Percentiles rank a stretch among this genome's conserved stretches.
These are phyloP conservation scores for Oryza officinalis DNA, from an alignment of 176 grass and related monocot species.

Conservation along the genomic window DNA sequence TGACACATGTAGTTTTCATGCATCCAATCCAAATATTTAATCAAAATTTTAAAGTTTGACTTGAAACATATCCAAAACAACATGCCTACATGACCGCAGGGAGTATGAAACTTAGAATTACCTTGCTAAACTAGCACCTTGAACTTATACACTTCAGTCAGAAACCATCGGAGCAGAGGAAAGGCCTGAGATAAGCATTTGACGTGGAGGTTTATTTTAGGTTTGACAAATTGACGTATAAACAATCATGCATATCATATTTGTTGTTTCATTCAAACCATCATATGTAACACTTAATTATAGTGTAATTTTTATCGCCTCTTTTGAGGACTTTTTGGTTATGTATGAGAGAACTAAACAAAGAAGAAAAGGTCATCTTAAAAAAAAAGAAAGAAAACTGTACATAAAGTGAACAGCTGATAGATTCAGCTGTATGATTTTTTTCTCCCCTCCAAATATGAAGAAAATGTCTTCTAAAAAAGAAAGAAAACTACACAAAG, in stretches of 20 bases:
- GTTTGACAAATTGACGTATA: background rate
- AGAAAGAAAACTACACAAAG: background rate
- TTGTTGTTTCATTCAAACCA: background rate
- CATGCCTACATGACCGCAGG: background rate
- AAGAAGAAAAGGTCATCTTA: background rate
- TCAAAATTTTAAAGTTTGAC: background rate
- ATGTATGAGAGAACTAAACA: background rate
- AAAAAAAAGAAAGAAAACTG: background rate
- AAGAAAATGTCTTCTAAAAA: background rate
- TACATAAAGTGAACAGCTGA: background rate
- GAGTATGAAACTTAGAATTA: background rate
- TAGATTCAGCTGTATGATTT: background rate
- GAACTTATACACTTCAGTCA: background rate
- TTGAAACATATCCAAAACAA: background rate
- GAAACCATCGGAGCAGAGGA: background rate
- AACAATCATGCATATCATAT: background rate
- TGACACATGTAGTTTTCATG: background rate
- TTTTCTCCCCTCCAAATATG: background rate
- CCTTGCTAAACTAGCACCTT: background rate
- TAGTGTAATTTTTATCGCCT: background rate
- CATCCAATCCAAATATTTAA: background rate
- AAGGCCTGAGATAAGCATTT: background rate
- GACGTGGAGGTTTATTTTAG: conserved; percentile 9
- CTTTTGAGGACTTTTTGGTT: background rate
- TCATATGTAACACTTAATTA: background rate